Evolutionary conservation across 1,284 basidiomycete species (phyloP).

Genomic region (Polyporus tsugae): DNA sequence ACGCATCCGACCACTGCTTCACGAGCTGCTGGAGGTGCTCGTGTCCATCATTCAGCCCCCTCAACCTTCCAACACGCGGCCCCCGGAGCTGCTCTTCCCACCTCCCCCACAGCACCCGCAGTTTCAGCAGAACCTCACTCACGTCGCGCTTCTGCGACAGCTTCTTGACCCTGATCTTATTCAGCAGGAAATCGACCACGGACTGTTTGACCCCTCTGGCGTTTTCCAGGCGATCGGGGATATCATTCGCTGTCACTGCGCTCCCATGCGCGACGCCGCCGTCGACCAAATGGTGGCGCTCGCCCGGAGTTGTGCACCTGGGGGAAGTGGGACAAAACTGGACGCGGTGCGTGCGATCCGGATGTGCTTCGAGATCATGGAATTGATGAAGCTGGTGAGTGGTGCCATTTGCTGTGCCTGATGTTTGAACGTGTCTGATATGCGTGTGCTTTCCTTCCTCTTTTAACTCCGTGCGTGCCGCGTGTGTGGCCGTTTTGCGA

Average conservation of each 20-base stretch:
- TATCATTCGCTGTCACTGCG: constrained; percentile 90
- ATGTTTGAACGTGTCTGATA: constrained; percentile 19
- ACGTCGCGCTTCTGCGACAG: constrained; percentile 62
- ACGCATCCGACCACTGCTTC: constrained; percentile 76
- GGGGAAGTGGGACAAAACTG: constrained; percentile 57
- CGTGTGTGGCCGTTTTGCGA: background rate
- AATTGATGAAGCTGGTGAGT: constrained; percentile 93
- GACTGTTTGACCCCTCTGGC: constrained; percentile 83
- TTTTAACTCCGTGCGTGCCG: constrained; percentile 12
- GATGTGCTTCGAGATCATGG: constrained; percentile 90
- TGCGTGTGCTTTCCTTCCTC: constrained; percentile 4
- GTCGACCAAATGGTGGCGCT: constrained; percentile 86
- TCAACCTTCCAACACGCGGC: constrained; percentile 42
- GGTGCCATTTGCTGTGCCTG: constrained; percentile 33
- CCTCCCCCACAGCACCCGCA: constrained; percentile 35
- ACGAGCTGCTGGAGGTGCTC: constrained; percentile 85
- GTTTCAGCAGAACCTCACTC: constrained; percentile 50
- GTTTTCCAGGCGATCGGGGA: constrained; percentile 83
- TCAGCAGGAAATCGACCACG: constrained; percentile 81
- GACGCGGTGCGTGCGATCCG: constrained; percentile 82
- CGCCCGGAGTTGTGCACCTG: constrained; percentile 65
- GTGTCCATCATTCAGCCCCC: constrained; percentile 81
- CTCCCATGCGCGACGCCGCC: constrained; percentile 88
- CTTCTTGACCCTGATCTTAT: constrained; percentile 80
- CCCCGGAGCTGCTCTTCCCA: constrained; percentile 25